phyloP scores from a whole-genome alignment of 2,329 filamentous ascomycete species.

The Penicillium janthinellum region DNA sequence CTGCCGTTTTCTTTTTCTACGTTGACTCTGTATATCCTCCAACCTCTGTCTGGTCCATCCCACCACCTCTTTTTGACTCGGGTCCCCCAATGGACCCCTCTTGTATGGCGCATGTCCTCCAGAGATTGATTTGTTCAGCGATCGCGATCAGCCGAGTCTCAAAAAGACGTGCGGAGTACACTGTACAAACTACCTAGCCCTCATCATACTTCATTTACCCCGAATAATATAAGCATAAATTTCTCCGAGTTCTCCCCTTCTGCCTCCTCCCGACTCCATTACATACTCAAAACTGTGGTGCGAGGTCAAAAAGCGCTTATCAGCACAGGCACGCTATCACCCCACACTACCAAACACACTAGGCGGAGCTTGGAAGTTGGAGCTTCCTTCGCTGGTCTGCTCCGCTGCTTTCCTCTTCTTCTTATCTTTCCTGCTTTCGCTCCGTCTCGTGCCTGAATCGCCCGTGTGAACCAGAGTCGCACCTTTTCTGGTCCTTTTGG shows the following conservation, averaged over 20 bases:
- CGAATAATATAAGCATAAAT: not conserved
- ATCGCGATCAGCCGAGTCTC: not conserved
- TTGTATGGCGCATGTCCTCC: not conserved
- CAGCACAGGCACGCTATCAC: constrained; percentile 8
- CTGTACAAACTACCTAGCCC: not conserved
- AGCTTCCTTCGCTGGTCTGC: constrained; percentile 4
- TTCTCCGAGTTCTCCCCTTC: not conserved
- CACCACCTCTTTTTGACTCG: not conserved
- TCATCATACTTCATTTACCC: not conserved
- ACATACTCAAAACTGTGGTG: constrained; percentile 6
- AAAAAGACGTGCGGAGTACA: not conserved
- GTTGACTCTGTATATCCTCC: not conserved
- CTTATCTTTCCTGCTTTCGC: constrained; percentile 6
- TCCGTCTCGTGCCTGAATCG: too few relatives aligned
- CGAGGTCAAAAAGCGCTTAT: constrained; percentile 7
- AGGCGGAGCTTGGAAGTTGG: constrained; percentile 10
- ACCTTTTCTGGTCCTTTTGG: not conserved
- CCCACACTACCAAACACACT: constrained; percentile 7
- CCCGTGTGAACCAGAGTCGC: not conserved
- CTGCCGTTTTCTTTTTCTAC: not conserved
- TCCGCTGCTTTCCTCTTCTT: not conserved
- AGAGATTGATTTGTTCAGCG: not conserved
- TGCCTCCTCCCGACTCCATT: not conserved
- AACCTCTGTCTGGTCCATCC: not conserved
- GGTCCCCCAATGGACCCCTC: not conserved